These are phyloP conservation scores for Escovopsis sp. DNA, from an alignment of 2,329 filamentous ascomycete species.

Conservation along the genomic window DNA sequence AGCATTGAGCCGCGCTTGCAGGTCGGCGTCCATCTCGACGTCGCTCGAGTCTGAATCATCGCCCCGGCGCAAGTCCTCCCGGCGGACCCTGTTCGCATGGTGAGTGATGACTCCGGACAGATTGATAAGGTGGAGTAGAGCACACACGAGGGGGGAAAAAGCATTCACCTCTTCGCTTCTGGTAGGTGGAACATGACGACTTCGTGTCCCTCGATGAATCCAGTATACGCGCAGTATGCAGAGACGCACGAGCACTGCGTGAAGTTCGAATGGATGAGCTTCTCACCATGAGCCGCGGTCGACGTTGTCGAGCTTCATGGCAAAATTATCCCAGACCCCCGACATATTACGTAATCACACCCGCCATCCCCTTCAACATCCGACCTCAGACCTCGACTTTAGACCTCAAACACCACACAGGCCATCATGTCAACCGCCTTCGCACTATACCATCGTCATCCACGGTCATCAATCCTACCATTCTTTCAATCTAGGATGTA, in stretches of 20 bases:
- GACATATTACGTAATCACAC: too few species aligned
- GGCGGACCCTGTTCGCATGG: slow-evolving; percentile 31
- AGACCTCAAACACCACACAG: too few species aligned
- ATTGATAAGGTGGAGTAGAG: too few species aligned
- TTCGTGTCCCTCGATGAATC: neutral
- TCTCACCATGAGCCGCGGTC: neutral
- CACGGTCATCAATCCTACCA: too few species aligned
- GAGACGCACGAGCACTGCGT: neutral
- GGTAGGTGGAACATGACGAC: slow-evolving; percentile 15
- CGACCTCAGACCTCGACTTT: too few species aligned
- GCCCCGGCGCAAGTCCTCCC: slow-evolving; percentile 34
- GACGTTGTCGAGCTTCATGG: too few species aligned
- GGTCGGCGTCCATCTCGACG: slow-evolving; percentile 18
- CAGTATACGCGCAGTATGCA: neutral
- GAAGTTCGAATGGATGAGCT: neutral
- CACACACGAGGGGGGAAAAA: too few species aligned
- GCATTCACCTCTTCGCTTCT: slow-evolving; percentile 17
- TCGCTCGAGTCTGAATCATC: slow-evolving; percentile 12
- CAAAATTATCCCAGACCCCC: too few species aligned
- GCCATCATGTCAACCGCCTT: too few species aligned
- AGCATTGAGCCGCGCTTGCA: slow-evolving; percentile 30
- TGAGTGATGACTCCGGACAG: neutral
- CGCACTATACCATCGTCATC: too few species aligned
- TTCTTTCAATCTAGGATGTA: too few species aligned
- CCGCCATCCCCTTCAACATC: too few species aligned